A percentile compares a stretch with the other conserved stretches of the same genome.
Evolutionary conservation across 139 green algal genomes (phyloP).

Genomic region (Mesotaenium endlicherianum): DNA sequence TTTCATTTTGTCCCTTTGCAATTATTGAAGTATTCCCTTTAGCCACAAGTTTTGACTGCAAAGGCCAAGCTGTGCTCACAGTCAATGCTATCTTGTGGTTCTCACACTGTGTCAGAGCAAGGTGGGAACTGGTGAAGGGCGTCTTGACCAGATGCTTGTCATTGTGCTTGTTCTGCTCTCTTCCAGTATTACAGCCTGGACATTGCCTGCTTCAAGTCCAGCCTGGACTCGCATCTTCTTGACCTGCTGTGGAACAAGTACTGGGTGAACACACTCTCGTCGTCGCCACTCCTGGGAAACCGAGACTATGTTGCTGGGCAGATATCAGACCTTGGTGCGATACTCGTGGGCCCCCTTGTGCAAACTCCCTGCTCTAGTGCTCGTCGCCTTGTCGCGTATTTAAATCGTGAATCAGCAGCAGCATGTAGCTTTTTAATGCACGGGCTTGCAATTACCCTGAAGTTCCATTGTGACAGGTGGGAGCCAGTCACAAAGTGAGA

Average conservation of each 20-base stretch:
- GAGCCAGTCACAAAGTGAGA: neutral
- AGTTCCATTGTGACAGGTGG: neutral
- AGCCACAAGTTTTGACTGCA: too few relatives aligned
- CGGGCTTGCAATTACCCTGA: neutral
- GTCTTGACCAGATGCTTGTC: too few relatives aligned
- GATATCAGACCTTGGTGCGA: conserved; percentile 76
- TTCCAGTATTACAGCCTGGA: conserved; percentile 69
- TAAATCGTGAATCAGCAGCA: too few relatives aligned
- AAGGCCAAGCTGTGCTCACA: too few relatives aligned
- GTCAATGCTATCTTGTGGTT: too few relatives aligned
- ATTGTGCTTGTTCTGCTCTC: too few relatives aligned
- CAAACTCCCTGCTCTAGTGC: neutral
- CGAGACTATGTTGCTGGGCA: conserved; percentile 76
- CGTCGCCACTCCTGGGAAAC: conserved; percentile 74
- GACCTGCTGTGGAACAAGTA: conserved; percentile 94
- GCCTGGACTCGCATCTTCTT: conserved; percentile 78
- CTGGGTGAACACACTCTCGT: conserved; percentile 86
- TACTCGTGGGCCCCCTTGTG: conserved; percentile 8
- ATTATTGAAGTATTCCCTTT: too few relatives aligned
- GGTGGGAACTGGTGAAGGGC: too few relatives aligned
- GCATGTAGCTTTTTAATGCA: too few relatives aligned
- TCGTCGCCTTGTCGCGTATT: neutral
- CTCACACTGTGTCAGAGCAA: too few relatives aligned
- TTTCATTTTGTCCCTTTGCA: too few relatives aligned
- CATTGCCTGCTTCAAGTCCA: conserved; percentile 91